Evolutionary conservation across 306 rosid genomes (phyloP), one percentile per base, ranked within the genome.

Genomic region (Ziziphus jujuba): DNA sequence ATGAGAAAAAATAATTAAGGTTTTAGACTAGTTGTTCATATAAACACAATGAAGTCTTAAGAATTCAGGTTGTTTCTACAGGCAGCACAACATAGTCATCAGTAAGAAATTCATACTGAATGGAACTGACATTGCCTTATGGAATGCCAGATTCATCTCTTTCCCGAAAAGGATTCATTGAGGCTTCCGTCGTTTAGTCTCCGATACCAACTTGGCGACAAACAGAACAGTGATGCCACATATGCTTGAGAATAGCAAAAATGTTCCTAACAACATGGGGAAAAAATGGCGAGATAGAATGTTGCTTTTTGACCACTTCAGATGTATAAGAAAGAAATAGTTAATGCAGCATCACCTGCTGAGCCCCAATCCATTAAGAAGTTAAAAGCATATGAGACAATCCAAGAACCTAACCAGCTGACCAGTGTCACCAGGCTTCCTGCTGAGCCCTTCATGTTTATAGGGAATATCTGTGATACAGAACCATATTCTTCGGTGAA

Each of bases 351-450:
- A 9, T 57, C 70, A 86, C 96, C 97, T 77, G 90, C 15, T 51
- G 98, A 85, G 75, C 88, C 87, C 90, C 91, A 89, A 51, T 71
- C 77, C 82, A 89, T 80, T 51, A 85, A 84, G 65, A 83, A 89
- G 84, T 85, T 85, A 59, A 91, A 89, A 73, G 84, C 59, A 71
- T 78, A 89, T 34, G 95, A 81, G 43, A 87, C 51, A 49, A 89
- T 84, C 95, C 95, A 84, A 66, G 95, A 80, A 9, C 87, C 83
- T 51, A 83, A 44, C 95, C 92, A 89, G 71, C 72, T 82, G 33
- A 80, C 74, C 67, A 87, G 76, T 36, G 88, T 82, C 63, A 87
- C 83, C 20, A 89, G 75, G 75, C 98, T 92, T 56, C 98, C 98
- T 19, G 92, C 96, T 35, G 87, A 80, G 0, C 96, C 96, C 73